A percentile compares a stretch with the other conserved stretches of the same genome.
phyloP scores from a whole-genome alignment of 192 early-diverging fungal genomes.

The Umbelopsis sp. region DNA sequence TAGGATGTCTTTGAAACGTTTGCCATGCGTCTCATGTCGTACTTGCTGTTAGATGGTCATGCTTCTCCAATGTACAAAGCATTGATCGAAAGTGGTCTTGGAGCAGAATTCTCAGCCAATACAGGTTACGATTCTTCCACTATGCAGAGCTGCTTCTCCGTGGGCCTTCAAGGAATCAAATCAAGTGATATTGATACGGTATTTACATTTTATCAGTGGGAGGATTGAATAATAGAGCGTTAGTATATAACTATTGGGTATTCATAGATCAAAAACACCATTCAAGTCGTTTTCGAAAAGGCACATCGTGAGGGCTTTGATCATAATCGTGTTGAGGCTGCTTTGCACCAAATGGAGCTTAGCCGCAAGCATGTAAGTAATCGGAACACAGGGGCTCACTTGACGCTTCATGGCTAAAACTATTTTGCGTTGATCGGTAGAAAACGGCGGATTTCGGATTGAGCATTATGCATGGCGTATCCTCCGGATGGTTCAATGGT shows the following conservation, averaged over 20 bases:
- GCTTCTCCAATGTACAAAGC: slow-evolving; percentile 93
- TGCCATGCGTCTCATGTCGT: slow-evolving; percentile 75
- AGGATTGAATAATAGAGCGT: background rate
- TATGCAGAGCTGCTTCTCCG: slow-evolving; percentile 68
- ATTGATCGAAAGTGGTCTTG: slow-evolving; percentile 88
- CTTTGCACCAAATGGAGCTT: slow-evolving; percentile 88
- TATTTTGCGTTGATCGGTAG: slow-evolving; percentile 32
- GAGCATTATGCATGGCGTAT: slow-evolving; percentile 71
- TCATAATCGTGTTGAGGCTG: slow-evolving; percentile 74
- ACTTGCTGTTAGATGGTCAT: slow-evolving; percentile 83
- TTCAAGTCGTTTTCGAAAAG: slow-evolving; percentile 68
- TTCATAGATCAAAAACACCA: slow-evolving; percentile 62
- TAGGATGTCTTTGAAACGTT: slow-evolving; percentile 86
- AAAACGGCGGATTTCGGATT: slow-evolving; percentile 89
- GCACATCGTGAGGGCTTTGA: slow-evolving; percentile 79
- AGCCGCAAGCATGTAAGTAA: slow-evolving; percentile 79
- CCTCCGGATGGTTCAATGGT: slow-evolving; percentile 88
- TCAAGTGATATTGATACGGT: slow-evolving; percentile 62
- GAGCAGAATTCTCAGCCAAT: slow-evolving; percentile 85
- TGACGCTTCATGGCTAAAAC: background rate
- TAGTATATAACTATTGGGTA: background rate
- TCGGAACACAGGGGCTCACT: background rate
- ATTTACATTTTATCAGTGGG: background rate
- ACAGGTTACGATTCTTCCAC: slow-evolving; percentile 87
- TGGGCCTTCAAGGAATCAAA: slow-evolving; percentile 89